phyloP scores from a whole-genome alignment of 1,139 yeast species.

The Zygoascus sp. region DNA sequence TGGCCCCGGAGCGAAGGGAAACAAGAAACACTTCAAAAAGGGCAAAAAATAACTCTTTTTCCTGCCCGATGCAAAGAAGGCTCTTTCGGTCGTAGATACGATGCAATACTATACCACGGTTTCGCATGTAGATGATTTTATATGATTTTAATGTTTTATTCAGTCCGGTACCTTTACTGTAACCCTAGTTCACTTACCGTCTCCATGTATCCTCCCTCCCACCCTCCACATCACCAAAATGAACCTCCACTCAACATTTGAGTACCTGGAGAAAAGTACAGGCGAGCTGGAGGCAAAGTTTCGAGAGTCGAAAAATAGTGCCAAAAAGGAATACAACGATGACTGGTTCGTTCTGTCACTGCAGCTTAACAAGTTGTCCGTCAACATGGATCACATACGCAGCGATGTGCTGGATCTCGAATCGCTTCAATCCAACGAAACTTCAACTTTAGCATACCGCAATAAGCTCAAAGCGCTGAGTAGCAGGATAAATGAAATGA shows the following conservation, averaged over 20 bases:
- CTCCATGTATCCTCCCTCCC: neutral
- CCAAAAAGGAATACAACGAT: conserved; percentile 15
- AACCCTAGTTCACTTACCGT: no score
- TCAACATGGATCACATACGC: conserved; percentile 26
- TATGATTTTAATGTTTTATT: no score
- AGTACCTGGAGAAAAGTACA: conserved; percentile 14
- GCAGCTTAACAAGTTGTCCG: conserved; percentile 22
- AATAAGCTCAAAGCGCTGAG: conserved; percentile 21
- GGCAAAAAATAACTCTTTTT: conserved; percentile 2
- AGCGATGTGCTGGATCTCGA: conserved; percentile 24
- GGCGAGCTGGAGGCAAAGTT: conserved; percentile 11
- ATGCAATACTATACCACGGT: no score
- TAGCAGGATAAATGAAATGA: conserved; percentile 22
- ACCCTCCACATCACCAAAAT: neutral
- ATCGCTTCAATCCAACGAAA: conserved; percentile 1
- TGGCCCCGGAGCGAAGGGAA: conserved; percentile 29
- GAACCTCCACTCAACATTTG: conserved; percentile 8
- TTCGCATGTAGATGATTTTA: no score
- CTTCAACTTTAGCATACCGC: conserved; percentile 12
- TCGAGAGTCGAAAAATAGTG: neutral
- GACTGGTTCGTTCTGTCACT: conserved; percentile 23
- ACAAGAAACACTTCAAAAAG: conserved; percentile 53
- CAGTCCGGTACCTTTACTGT: no score
- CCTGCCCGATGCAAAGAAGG: neutral
- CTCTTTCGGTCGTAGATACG: no score